Percentiles rank a stretch among this genome's conserved stretches.
phyloP scores from a whole-genome alignment of 768 basidiomycete species.

The Epithele typhae region DNA sequence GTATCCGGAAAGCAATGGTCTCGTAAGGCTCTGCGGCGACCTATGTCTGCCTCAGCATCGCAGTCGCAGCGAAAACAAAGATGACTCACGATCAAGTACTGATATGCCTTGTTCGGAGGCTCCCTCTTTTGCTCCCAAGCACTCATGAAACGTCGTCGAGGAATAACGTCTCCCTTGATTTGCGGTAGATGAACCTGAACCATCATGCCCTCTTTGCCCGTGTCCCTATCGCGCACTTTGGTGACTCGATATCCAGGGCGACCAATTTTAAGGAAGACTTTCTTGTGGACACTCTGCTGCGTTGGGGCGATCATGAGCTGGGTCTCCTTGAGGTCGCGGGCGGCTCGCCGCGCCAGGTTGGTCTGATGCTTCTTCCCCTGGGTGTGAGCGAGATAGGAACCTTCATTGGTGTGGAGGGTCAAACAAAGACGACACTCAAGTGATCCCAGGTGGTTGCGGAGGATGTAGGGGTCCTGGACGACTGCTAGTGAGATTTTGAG shows the following conservation, averaged over 20 bases:
- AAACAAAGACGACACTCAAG: conserved; percentile 97
- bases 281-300: conserved; percentile 77
- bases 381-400: conserved; percentile 97
- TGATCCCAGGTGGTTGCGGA: conserved; percentile 97
- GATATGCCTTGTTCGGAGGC: conserved; percentile 92
- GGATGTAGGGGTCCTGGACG: conserved; percentile 89
- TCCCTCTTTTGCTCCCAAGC: conserved; percentile 97
- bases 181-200: conserved; percentile 96
- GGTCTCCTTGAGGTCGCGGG: conserved; percentile 94
- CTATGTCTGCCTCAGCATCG: conserved; percentile 42
- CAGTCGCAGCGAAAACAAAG: background rate
- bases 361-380: conserved; percentile 99
- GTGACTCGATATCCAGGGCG: conserved; percentile 94
- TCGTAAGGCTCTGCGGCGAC: conserved; percentile 99
- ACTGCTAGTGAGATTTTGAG: background rate
- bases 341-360: conserved; percentile 93
- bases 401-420: conserved; percentile 99
- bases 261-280: conserved; percentile 97
- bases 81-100: conserved; percentile 87
- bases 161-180: conserved; percentile 81
- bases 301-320: conserved; percentile 85
- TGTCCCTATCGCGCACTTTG: conserved; percentile 89
- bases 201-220: conserved; percentile 94
- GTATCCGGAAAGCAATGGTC: conserved; percentile 98
- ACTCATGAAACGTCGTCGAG: conserved; percentile 91